These are phyloP conservation scores for Calamus simplicifolius DNA, from an alignment of 176 grass and related monocot species.

Conservation along the genomic window DNA sequence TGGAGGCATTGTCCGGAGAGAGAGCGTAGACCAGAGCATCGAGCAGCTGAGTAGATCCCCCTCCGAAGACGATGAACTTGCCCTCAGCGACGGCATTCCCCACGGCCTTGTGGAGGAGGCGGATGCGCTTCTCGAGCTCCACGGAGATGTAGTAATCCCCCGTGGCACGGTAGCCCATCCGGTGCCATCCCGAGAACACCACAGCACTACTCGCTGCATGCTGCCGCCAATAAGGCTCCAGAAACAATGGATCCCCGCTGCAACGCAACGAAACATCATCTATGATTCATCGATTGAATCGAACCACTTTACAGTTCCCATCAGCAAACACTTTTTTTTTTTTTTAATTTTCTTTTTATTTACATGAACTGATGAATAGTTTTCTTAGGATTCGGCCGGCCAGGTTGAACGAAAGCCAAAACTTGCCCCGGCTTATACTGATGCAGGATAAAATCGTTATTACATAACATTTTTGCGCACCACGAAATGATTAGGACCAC, in stretches of 20 bases:
- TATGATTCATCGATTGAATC: too few species aligned
- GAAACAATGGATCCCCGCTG: conserved; percentile 64
- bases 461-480: too few species aligned
- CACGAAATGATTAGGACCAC: too few species aligned
- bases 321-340: too few species aligned
- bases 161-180: conserved; percentile 43
- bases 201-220: conserved; percentile 50
- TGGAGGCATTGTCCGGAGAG: conserved; percentile 24
- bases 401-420: too few species aligned
- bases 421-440: too few species aligned
- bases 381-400: too few species aligned
- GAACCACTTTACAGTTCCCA: too few species aligned
- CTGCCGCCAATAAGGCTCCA: conserved; percentile 75
- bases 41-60: conserved; percentile 42
- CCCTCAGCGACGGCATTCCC: conserved; percentile 47
- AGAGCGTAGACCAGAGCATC: conserved; percentile 60
- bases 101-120: conserved; percentile 37
- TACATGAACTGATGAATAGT: too few species aligned
- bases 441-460: too few species aligned
- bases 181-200: conserved; percentile 66
- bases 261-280: too few species aligned
- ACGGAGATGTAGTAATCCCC: conserved; percentile 25
- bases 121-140: conserved; percentile 55
- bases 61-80: conserved; percentile 47
- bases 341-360: too few species aligned